These are phyloP conservation scores for Geranomyces michiganensis DNA, from an alignment of 192 early-diverging fungal species.

Conservation along the genomic window DNA sequence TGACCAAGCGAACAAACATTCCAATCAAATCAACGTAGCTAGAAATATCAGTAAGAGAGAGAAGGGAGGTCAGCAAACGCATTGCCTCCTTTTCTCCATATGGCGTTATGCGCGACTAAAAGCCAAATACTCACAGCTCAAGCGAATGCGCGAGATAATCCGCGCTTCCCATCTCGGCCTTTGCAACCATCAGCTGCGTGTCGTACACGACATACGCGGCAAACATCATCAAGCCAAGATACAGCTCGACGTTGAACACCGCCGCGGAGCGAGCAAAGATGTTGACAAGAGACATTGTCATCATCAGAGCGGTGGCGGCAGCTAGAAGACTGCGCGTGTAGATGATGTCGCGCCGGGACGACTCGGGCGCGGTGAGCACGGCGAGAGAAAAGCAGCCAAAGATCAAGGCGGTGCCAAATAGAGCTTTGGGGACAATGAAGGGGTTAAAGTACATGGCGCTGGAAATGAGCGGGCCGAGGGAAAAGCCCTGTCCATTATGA, in stretches of 20 bases:
- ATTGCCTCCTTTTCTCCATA: constrained; percentile 39
- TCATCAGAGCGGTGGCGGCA: constrained; percentile 37
- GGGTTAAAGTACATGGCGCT: constrained; percentile 35
- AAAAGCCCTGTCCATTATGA: constrained; percentile 22
- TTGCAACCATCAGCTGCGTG: constrained; percentile 59
- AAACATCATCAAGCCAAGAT: constrained; percentile 55
- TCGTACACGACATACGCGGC: constrained; percentile 57
- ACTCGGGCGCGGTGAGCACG: constrained; percentile 34
- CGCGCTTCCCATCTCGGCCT: constrained; percentile 15
- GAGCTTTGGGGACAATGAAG: constrained; percentile 33
- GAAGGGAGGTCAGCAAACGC: constrained; percentile 35
- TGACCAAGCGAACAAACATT: constrained; percentile 53
- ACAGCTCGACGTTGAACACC: constrained; percentile 52
- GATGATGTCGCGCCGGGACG: constrained; percentile 33
- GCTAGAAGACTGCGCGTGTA: constrained; percentile 38
- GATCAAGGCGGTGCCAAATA: constrained; percentile 47
- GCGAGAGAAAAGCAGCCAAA: constrained; percentile 54
- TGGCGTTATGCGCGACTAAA: too few species aligned
- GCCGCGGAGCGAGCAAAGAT: constrained; percentile 40
- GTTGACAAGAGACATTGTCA: constrained; percentile 46
- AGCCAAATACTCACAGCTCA: constrained; percentile 17
- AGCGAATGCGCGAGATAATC: constrained; percentile 18
- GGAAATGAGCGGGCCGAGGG: constrained; percentile 34
- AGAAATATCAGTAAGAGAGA: constrained; percentile 38
- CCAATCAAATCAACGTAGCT: constrained; percentile 53